Evolutionary conservation across 306 rosid genomes (phyloP).

Genomic region (Citrullus amarus): DNA sequence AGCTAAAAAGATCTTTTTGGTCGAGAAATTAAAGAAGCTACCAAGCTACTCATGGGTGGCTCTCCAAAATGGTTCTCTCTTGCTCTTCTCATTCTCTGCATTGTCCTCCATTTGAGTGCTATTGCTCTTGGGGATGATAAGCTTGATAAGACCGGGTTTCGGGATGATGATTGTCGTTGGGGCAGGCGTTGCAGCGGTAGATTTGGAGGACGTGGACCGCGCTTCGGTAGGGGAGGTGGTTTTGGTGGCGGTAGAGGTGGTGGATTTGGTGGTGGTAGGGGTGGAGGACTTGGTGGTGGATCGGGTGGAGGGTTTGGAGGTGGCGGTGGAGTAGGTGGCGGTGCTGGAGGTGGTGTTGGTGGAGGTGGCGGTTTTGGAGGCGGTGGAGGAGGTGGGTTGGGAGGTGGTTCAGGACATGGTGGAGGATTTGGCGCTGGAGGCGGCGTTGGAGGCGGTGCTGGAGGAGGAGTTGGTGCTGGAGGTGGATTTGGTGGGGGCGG

Average conservation of each 20-base stretch:
- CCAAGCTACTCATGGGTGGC: constrained; percentile 18
- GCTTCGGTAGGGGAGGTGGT: constrained; percentile 16
- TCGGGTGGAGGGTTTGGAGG: constrained; percentile 23
- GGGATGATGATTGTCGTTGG: constrained; percentile 34
- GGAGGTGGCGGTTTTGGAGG: constrained; percentile 19
- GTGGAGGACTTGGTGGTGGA: constrained; percentile 12
- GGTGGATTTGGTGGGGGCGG: constrained; percentile 18
- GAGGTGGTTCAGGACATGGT: constrained; percentile 23
- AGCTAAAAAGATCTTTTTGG: neutral
- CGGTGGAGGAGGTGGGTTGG: constrained; percentile 13
- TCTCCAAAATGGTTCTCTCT: constrained; percentile 31
- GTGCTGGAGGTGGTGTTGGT: constrained; percentile 13
- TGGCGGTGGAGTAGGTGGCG: constrained; percentile 8
- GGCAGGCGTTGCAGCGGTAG: constrained; percentile 39
- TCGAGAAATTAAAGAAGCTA: neutral
- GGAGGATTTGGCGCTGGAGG: constrained; percentile 21
- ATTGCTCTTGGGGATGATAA: constrained; percentile 36
- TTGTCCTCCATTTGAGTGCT: constrained; percentile 41
- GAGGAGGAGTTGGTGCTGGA: constrained; percentile 27
- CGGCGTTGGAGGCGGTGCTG: constrained; percentile 26
- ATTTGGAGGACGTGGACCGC: constrained; percentile 31
- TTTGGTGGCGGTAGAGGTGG: constrained; percentile 19
- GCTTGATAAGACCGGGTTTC: constrained; percentile 31
- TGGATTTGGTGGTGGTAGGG: constrained; percentile 18
- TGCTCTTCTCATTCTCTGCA: constrained; percentile 34